Evolutionary conservation across 2,329 filamentous ascomycete genomes (phyloP), one percentile per base, ranked within the genome.

Genomic region (Raffaelea deltoideospora): DNA sequence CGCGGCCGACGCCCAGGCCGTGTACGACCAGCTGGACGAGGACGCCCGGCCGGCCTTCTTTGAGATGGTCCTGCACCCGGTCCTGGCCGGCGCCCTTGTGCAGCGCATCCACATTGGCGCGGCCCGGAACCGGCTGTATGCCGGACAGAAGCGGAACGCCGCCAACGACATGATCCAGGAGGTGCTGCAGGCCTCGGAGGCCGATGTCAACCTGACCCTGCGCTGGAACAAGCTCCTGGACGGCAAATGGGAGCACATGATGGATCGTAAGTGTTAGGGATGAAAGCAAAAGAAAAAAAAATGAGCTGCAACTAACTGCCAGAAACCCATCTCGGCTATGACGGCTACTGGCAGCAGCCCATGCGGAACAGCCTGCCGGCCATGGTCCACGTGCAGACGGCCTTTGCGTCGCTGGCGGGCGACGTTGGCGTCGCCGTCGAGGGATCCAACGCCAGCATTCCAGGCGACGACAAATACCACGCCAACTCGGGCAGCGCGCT

Each of bases 301-400:
- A n/a, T n/a, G n/a, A n/a, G n/a, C n/a, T n/a, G n/a, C n/a, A n/a
- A n/a, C n/a, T n/a, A n/a, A n/a, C n/a, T n/a, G n/a, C n/a, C n/a
- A n/a, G 56, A 70, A 57, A 69, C 65, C 0, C 69, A 72, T 45
- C 53, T 72, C 9, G 66, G 67, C 17, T 72, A 67, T 33, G 58
- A 68, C 36, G 62, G 59, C 33, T 64, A 64, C 51, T 71, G 76
- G 76, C 78, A 83, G 53, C 77, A 82, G 50, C 76, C 79, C 1
- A 81, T 81, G 77, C 63, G 76, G 24, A 79, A 83, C 48, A 67
- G 67, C 0, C 64, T 79, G 1, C 76, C 77, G 0, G 65, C 69
- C 8, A 61, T 80, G 43, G 56, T 64, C 5, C 76, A 70, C 44
- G 69, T 77, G 1, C 71, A 77, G 49, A 62, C 61, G 3, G 55